Evolutionary conservation across 2,329 filamentous ascomycete genomes (phyloP).

Genomic region (Epichloe sylvatica): DNA sequence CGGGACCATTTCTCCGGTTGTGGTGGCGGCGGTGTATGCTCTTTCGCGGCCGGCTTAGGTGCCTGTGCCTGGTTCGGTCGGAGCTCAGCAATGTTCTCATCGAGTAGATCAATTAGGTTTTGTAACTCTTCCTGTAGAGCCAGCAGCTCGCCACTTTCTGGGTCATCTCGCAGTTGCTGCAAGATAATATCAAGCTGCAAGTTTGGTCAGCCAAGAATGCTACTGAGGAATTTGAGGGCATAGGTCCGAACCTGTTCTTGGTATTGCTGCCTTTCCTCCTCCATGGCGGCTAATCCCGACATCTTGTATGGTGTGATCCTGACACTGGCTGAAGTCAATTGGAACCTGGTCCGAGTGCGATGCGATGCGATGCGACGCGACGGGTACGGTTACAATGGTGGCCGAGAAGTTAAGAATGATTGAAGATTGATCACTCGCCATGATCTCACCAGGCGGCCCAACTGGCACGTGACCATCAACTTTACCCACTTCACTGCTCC

Average conservation of each 20-base stretch:
- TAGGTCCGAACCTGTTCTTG: constrained; percentile 36
- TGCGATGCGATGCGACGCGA: not conserved
- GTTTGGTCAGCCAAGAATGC: constrained; percentile 9
- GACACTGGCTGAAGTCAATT: not conserved
- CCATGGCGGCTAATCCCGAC: constrained; percentile 26
- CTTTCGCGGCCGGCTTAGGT: constrained; percentile 30
- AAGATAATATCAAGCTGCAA: constrained; percentile 62
- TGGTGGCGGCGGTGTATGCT: constrained; percentile 29
- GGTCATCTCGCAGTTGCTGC: constrained; percentile 63
- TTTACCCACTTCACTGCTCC: not conserved
- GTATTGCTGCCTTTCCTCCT: constrained; percentile 40
- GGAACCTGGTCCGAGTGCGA: not conserved
- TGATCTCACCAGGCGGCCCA: not conserved
- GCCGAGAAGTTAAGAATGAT: not conserved
- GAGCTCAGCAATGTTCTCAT: constrained; percentile 70
- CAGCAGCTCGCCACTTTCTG: constrained; percentile 65
- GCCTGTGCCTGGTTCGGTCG: constrained; percentile 35
- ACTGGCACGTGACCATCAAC: not conserved
- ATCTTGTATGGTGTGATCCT: constrained; percentile 9
- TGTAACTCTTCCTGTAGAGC: constrained; percentile 69
- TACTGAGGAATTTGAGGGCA: not conserved
- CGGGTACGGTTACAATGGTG: not conserved
- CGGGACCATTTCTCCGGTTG: constrained; percentile 62
- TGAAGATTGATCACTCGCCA: not conserved
- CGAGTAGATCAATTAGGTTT: constrained; percentile 64